Percentiles rank a stretch among this genome's conserved stretches.
phyloP scores from a whole-genome alignment of 2,329 filamentous ascomycete genomes.

The Aspergillus glaucus region DNA sequence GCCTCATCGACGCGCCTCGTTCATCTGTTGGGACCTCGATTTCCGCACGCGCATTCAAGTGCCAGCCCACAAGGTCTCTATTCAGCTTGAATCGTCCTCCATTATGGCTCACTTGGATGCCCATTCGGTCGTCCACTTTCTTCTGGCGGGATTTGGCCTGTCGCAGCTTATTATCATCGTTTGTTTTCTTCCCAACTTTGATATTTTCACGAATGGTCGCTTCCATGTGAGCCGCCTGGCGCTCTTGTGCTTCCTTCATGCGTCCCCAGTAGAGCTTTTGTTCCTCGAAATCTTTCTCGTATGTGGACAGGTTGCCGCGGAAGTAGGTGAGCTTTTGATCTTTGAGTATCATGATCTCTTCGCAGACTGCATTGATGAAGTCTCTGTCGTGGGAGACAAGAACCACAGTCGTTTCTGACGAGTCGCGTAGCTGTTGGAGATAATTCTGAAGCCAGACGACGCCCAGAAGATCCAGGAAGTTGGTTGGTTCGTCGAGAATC shows the following conservation, averaged over 20 bases:
- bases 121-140: conserved; percentile 75
- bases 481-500: conserved; percentile 80
- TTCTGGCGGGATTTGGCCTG: conserved; percentile 79
- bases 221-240: conserved; percentile 73
- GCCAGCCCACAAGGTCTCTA: conserved; percentile 61
- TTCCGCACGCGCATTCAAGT: conserved; percentile 54
- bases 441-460: conserved; percentile 80
- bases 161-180: conserved; percentile 79
- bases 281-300: conserved; percentile 60
- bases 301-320: conserved; percentile 65
- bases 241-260: conserved; percentile 77
- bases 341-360: conserved; percentile 68
- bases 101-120: conserved; percentile 63
- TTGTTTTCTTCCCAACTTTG: conserved; percentile 66
- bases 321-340: conserved; percentile 68
- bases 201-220: conserved; percentile 69
- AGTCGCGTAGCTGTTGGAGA: conserved; percentile 52
- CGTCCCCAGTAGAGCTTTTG: conserved; percentile 62
- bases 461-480: conserved; percentile 74
- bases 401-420: conserved; percentile 57
- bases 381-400: conserved; percentile 80
- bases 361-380: conserved; percentile 69
- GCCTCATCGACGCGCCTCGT: conserved; percentile 50
- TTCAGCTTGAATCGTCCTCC: conserved; percentile 77
- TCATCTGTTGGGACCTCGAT: conserved; percentile 64